Evolutionary conservation across 331 rosid species (phyloP).

Genomic region (Erythrophleum ivorense): DNA sequence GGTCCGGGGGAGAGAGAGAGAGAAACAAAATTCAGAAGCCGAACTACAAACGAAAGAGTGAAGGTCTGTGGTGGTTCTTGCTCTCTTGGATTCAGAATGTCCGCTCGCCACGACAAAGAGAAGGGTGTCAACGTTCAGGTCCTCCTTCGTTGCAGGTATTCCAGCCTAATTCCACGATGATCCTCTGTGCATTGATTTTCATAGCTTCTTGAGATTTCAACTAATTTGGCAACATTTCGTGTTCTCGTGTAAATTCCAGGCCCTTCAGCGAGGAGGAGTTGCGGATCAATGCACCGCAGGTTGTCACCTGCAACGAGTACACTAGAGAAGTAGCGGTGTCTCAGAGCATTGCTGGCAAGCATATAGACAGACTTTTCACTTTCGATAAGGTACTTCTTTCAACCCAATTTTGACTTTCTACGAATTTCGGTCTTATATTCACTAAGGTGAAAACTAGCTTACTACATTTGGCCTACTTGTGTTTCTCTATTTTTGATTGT

Average conservation of each 20-base stretch:
- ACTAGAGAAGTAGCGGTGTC: conserved; percentile 72
- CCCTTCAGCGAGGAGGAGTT: conserved; percentile 83
- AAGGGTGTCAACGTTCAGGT: conserved; percentile 87
- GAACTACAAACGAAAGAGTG: conserved; percentile 39
- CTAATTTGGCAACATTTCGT: not conserved
- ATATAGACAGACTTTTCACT: conserved; percentile 83
- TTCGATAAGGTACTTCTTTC: conserved; percentile 72
- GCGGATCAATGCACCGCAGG: conserved; percentile 79
- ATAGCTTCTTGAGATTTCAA: not conserved
- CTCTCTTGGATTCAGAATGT: conserved; percentile 50
- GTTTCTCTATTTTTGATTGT: not conserved
- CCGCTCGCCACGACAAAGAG: conserved; percentile 70
- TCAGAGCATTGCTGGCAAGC: conserved; percentile 76
- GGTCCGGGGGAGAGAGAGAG: conserved; percentile 3
- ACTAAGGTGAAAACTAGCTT: not conserved
- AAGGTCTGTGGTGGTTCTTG: not conserved
- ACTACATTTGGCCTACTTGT: not conserved
- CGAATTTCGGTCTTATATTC: not conserved
- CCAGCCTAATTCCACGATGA: not conserved
- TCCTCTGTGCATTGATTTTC: not conserved
- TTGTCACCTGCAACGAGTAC: conserved; percentile 66
- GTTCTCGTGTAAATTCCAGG: conserved; percentile 41
- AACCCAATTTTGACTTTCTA: conserved; percentile 8
- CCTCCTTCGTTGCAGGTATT: conserved; percentile 84
- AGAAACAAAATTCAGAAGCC: conserved; percentile 4